phyloP scores from a whole-genome alignment of 495 filamentous ascomycete genomes.

The Talaromyces proteolyticus region DNA sequence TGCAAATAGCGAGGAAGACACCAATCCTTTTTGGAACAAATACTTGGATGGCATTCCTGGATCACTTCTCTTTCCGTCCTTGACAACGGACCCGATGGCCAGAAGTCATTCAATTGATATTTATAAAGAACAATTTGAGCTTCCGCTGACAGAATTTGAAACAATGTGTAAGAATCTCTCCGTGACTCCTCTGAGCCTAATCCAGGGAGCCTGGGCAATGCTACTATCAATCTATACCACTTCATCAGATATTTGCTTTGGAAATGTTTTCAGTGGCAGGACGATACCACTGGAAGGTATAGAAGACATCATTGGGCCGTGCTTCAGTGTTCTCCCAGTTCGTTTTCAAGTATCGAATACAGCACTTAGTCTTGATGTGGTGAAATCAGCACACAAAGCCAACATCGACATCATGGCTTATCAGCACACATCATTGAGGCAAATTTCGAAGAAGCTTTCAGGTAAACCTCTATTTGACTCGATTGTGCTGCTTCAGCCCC shows the following conservation, averaged over 20 bases:
- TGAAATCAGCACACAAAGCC: constrained; percentile 43
- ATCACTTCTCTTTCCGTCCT: constrained; percentile 29
- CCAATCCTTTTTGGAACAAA: constrained; percentile 57
- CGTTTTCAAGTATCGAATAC: constrained; percentile 42
- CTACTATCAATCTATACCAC: constrained; percentile 46
- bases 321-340: constrained; percentile 78
- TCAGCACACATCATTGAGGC: constrained; percentile 65
- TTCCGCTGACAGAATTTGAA: constrained; percentile 39
- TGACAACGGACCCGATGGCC: constrained; percentile 9
- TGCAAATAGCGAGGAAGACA: constrained; percentile 20
- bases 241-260: constrained; percentile 69
- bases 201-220: constrained; percentile 64
- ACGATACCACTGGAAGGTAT: constrained; percentile 56
- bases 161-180: constrained; percentile 41
- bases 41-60: constrained; percentile 45
- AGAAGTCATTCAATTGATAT: constrained; percentile 10
- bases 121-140: constrained; percentile 11
- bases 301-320: constrained; percentile 67
- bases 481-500: constrained; percentile 65
- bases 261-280: constrained; percentile 71
- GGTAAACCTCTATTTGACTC: constrained; percentile 62
- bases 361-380: constrained; percentile 44
- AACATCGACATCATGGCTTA: constrained; percentile 54
- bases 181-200: constrained; percentile 54
- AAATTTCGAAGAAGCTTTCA: constrained; percentile 43